These are phyloP conservation scores for Didymellaceae sp. DNA, from an alignment of 2,329 filamentous ascomycete genomes.

Conservation along the genomic window DNA sequence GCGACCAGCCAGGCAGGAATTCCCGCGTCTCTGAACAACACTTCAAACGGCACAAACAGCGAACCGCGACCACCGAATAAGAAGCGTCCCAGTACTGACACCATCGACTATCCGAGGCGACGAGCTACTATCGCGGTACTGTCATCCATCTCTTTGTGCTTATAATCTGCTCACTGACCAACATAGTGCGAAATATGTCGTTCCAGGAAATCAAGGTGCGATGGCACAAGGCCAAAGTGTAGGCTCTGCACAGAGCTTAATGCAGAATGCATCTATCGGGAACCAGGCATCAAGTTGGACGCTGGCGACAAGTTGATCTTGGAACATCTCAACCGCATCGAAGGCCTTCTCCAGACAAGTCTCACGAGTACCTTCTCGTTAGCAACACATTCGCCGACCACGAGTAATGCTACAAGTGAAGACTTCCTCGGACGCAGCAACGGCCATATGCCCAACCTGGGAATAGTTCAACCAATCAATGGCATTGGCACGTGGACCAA, in stretches of 20 bases:
- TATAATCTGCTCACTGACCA: conserved; percentile 35
- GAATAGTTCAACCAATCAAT: conserved; percentile 51
- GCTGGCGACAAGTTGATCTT: conserved; percentile 86
- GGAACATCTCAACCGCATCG: conserved; percentile 78
- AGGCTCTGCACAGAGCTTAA: conserved; percentile 82
- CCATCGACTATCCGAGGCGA: conserved; percentile 52
- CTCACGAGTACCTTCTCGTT: conserved; percentile 64
- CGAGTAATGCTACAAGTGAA: conserved; percentile 54
- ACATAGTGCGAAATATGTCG: conserved; percentile 79
- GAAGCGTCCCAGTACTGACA: conserved; percentile 50
- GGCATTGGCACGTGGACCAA: conserved; percentile 76
- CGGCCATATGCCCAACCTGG: conserved; percentile 44
- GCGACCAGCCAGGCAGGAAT: conserved; percentile 36
- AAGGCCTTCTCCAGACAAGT: conserved; percentile 76
- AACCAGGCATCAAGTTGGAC: conserved; percentile 86
- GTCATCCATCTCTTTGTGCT: conserved; percentile 5
- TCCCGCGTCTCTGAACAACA: conserved; percentile 40
- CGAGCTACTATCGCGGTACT: conserved; percentile 52
- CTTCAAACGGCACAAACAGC: conserved; percentile 27
- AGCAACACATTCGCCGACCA: conserved; percentile 61
- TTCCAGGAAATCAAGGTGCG: conserved; percentile 79
- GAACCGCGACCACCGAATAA: conserved; percentile 42
- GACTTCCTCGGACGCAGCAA: conserved; percentile 50
- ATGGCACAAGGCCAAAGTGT: conserved; percentile 81
- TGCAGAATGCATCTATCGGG: conserved; percentile 82